Evolutionary conservation across 139 green algal genomes (phyloP).

Genomic region (Chlorella vulgaris): DNA sequence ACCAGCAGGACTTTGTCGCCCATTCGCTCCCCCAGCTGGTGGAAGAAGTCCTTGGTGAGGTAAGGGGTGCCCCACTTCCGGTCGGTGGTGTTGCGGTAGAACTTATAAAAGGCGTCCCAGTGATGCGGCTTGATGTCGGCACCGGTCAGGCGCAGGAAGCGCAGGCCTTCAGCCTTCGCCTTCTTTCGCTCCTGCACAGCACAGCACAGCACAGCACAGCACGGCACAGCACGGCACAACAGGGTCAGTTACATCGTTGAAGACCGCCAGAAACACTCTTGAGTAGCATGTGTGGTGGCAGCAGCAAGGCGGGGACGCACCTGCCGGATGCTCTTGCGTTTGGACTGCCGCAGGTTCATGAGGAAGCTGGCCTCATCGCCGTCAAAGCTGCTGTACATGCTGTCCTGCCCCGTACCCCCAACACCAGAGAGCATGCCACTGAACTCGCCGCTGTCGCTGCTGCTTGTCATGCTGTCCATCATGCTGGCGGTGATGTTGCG

Average conservation of each 20-base stretch:
- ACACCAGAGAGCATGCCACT: too few species aligned
- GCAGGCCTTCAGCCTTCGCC: conserved; percentile 60
- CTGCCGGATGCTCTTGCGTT: conserved; percentile 91
- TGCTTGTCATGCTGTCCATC: conserved; percentile 1
- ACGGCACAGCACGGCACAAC: too few species aligned
- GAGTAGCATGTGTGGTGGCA: too few species aligned
- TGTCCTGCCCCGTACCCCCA: neutral
- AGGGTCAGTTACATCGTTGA: too few species aligned
- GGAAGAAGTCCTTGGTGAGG: conserved; percentile 90
- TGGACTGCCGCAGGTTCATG: conserved; percentile 78
- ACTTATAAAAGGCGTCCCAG: conserved; percentile 88
- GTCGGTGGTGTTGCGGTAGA: conserved; percentile 78
- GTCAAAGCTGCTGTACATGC: conserved; percentile 38
- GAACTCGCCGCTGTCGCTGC: neutral
- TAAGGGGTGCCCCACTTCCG: conserved; percentile 87
- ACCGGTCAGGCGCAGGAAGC: conserved; percentile 66
- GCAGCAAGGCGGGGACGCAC: conserved; percentile 29
- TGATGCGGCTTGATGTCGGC: conserved; percentile 60
- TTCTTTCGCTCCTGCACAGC: conserved; percentile 51
- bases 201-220: too few species aligned
- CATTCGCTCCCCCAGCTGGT: conserved; percentile 71
- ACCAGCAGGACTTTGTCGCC: conserved; percentile 81
- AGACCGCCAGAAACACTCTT: too few species aligned
- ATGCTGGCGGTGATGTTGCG: neutral
- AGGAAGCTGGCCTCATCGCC: conserved; percentile 48